A percentile compares a stretch with the other conserved stretches of the same genome.
Conservation (phyloP, 2,329 filamentous ascomycete species). For the Sporothrix inflata region DNA sequence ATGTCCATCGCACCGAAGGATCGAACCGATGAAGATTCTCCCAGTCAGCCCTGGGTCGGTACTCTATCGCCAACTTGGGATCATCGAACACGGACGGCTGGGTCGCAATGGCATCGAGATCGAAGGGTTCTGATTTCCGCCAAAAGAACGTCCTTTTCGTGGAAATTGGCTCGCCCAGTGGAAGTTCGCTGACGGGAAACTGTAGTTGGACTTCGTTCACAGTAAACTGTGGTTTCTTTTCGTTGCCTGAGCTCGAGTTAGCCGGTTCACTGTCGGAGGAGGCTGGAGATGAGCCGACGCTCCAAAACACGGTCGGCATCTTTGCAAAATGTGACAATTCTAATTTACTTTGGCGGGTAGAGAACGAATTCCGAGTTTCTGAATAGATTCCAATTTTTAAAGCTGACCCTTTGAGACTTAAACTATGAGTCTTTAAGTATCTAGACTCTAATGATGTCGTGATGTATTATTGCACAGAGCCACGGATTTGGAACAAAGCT, state of each 20-base stretch:
- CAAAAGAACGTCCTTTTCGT: not conserved
- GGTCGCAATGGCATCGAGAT: constrained; percentile 16
- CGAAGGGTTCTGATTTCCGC: not conserved
- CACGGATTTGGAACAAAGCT: not conserved
- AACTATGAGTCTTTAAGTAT: not conserved
- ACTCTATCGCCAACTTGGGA: not conserved
- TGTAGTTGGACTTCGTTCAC: not conserved
- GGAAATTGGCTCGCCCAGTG: constrained; percentile 1
- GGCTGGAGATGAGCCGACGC: not conserved
- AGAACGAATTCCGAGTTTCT: not conserved
- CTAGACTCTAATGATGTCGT: not conserved
- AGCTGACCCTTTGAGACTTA: not conserved
- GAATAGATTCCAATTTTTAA: not conserved
- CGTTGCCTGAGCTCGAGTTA: not conserved
- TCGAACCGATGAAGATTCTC: constrained; percentile 26
- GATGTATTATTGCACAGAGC: not conserved
- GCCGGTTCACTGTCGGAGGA: not conserved
- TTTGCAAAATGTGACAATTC: not conserved
- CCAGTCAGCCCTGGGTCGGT: constrained; percentile 16
- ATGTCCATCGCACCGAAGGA: constrained; percentile 24
- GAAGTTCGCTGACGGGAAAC: not conserved
- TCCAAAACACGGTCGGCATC: constrained; percentile 5
- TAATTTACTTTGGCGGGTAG: not conserved
- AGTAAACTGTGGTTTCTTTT: not conserved
- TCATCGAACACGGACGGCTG: constrained; percentile 25